These are phyloP conservation scores for Ceratocystis diversiconidia DNA, from an alignment of 2,329 filamentous ascomycete genomes.

Conservation along the genomic window DNA sequence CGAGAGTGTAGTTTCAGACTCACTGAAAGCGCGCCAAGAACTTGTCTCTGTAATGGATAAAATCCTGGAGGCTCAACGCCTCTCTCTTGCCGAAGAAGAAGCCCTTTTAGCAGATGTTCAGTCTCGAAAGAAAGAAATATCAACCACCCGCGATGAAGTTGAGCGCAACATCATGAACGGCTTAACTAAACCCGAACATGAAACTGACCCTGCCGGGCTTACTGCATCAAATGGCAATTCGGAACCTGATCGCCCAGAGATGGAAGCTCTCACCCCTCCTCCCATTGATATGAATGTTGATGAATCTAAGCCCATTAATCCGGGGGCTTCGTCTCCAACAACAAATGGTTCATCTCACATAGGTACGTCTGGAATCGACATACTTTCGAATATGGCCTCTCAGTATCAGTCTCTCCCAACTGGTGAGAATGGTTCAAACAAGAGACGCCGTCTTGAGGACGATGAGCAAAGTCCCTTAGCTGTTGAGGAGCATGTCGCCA, in stretches of 20 bases:
- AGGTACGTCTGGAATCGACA: background rate
- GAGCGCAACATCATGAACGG: constrained; percentile 84
- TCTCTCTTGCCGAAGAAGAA: constrained; percentile 56
- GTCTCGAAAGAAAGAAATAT: constrained; percentile 55
- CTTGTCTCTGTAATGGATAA: constrained; percentile 72
- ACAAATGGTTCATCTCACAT: background rate
- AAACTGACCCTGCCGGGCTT: background rate
- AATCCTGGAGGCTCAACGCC: constrained; percentile 59
- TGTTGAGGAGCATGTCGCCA: constrained; percentile 23
- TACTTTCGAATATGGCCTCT: constrained; percentile 24
- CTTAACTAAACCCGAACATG: constrained; percentile 46
- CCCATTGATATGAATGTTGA: constrained; percentile 30
- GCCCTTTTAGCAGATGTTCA: constrained; percentile 47
- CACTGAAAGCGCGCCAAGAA: constrained; percentile 67
- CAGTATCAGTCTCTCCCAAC: constrained; percentile 37
- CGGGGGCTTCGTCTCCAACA: background rate
- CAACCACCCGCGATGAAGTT: constrained; percentile 73
- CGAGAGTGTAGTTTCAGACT: constrained; percentile 76
- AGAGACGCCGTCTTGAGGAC: constrained; percentile 40
- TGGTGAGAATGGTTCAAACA: constrained; percentile 40
- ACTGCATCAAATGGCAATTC: background rate
- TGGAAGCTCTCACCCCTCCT: constrained; percentile 80
- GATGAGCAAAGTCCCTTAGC: constrained; percentile 22
- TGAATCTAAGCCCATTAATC: background rate
- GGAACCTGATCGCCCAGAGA: constrained; percentile 60